phyloP scores from a whole-genome alignment of 306 rosid genomes.

The Glycine latifolia region DNA sequence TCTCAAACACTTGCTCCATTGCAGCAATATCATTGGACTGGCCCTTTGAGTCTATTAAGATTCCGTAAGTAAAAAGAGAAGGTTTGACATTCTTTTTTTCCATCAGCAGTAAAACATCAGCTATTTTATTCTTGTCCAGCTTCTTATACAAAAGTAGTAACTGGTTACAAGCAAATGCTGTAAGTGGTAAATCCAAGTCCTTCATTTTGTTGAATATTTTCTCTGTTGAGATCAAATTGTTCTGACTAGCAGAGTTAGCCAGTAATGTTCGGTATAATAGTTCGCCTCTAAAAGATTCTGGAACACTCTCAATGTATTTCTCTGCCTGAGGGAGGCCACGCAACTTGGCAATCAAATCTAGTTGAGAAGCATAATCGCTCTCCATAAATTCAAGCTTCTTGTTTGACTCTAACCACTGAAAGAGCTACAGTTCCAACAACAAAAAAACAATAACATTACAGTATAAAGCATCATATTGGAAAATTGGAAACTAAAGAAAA shows the following conservation, averaged over 20 bases:
- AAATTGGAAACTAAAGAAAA: conserved; percentile 38
- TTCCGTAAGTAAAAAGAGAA: conserved; percentile 59
- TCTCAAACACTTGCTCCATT: conserved; percentile 75
- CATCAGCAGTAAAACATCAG: conserved; percentile 77
- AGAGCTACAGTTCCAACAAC: conserved; percentile 62
- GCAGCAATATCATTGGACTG: conserved; percentile 67
- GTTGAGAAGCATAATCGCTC: conserved; percentile 73
- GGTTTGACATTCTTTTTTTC: conserved; percentile 78
- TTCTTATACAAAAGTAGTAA: conserved; percentile 77
- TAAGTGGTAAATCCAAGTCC: conserved; percentile 66
- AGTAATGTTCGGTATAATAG: conserved; percentile 64
- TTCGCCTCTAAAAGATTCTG: conserved; percentile 78
- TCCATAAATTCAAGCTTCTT: conserved; percentile 65
- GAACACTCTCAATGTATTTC: conserved; percentile 62
- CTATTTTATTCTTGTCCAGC: conserved; percentile 73
- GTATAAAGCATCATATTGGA: not conserved
- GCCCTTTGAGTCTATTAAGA: conserved; percentile 75
- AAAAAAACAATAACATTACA: not conserved
- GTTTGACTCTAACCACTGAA: conserved; percentile 77
- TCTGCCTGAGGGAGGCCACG: conserved; percentile 72
- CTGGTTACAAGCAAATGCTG: conserved; percentile 77
- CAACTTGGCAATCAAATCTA: conserved; percentile 80
- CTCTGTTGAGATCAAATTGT: conserved; percentile 63
- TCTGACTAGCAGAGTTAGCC: conserved; percentile 59
- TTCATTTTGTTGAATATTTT: conserved; percentile 77